Base-by-base conservation (phyloP, 495 filamentous ascomycete genomes). In the Penicillium tannophilum region DNA sequence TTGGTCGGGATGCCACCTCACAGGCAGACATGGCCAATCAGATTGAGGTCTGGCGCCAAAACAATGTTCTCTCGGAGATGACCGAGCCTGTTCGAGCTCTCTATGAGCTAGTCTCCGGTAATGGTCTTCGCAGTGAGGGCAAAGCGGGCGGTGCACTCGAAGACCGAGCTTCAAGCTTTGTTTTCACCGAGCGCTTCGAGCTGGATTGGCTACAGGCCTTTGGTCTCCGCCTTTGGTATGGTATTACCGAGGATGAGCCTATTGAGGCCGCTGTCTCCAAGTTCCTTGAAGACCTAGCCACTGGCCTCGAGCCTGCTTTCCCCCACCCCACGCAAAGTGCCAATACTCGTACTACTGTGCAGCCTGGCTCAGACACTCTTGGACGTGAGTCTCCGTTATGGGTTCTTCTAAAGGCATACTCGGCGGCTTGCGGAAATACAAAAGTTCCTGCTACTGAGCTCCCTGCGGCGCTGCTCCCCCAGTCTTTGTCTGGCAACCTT, bases 191-290 rank as follows among this genome's bases (percentile, higher is more conserved):
- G 59, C 84, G 86, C 16, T 98, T 97, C 66, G 83, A 86, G 8
- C 77, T 98, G 33, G 88, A 95, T 69, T 98, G 94, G 94, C 84
- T 88, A 71, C 91, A 94, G 62, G 88, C 91, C 1, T 96, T 98
- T 69, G 95, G 90, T 14, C 80, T 98, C 20, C 85, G 92, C 49
- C 80, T 98, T 9, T 96, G 89, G 86, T 97, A 96, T 70, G 85
- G 83, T 41, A 90, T 86, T 44, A 77, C 80, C 10, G 78, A 85
- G 28, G 80, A 87, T 47, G 85, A 90, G 36, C 79, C 84, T 41
- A 78, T 96, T 35, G 84, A 88, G 52, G 79, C 76, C 48, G 92
- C 92, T 10, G 84, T 96, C 19, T 72, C 80, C 28, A 82, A 81
- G 17, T 97, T 88, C 71, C 74, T 81, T 46, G 67, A 84, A 24